Evolutionary conservation across 768 basidiomycete genomes (phyloP), one percentile per base, ranked within the genome.

Genomic region (Gloeostereum incarnatum): DNA sequence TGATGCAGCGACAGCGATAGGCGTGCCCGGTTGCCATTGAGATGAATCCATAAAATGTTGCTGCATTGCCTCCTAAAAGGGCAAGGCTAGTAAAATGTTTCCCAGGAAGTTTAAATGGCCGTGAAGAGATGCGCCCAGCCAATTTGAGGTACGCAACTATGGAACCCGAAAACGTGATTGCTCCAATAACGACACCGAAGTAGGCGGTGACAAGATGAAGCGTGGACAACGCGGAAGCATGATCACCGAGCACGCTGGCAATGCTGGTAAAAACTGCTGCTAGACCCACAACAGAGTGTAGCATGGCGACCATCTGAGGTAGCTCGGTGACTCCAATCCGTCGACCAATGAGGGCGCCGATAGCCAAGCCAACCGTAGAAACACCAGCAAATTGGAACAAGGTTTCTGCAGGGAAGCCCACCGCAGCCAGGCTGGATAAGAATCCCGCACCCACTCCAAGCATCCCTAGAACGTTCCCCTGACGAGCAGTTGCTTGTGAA

Each of bases 101-200:
- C 29, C 73, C 87, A 3, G 87, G 87, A 31, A 92, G 63, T 17
- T 65, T 61, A 16, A 89, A 58, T 1, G 89, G 80, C 45, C 68
- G 75, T 30, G 83, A 85, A 4, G 81, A 68, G 75, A 91, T 86
- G 40, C 71, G 75, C 6, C 83, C 88, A 5, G 87, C 85, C 25
- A 92, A 68, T 54, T 92, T 92, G 32, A 92, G 58, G 70, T 89
- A 92, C 3, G 89, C 89, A 11, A 92, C 83, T 30, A 92, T 76
- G 1, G 88, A 90, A 19, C 88, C 88, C 3, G 89, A 91, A 51
- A 92, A 92, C 0, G 89, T 91, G 37, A 92, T 68, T 41, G 89
- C 39, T 74, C 83, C 87, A 52, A 91, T 88, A 38, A 88, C 73
- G 22, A 88, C 79, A 9, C 89, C 84, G 18, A 92, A 70, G 52